phyloP scores from a whole-genome alignment of 108 stramenopile species.

The Nannochloropsis salina region DNA sequence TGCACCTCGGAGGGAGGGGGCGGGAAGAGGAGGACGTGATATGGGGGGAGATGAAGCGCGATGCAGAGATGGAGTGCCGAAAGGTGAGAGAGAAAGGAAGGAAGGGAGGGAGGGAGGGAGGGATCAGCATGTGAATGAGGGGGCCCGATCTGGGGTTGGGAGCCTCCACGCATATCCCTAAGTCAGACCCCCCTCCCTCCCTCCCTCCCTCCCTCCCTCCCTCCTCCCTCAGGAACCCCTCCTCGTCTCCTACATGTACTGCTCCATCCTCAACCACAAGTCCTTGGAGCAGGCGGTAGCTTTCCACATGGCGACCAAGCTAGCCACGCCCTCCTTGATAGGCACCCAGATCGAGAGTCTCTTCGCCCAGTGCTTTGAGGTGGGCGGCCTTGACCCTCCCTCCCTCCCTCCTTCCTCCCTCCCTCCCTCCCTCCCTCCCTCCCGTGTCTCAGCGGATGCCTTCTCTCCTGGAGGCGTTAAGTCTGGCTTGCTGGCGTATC shows the following conservation, averaged over 20 bases:
- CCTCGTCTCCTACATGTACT: conserved; percentile 70
- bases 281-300: conserved; percentile 68
- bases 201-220: neutral
- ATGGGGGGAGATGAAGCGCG: neutral
- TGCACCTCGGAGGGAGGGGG: neutral
- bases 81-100: neutral
- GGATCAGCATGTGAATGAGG: neutral
- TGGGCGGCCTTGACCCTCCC: too few species aligned
- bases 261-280: conserved; percentile 73
- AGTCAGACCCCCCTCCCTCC: neutral
- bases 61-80: conserved; percentile 19
- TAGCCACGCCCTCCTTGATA: conserved; percentile 61
- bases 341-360: conserved; percentile 67
- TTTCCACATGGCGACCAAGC: conserved; percentile 71
- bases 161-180: too few species aligned
- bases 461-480: neutral
- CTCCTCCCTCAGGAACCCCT: conserved; percentile 59
- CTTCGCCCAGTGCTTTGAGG: conserved; percentile 55
- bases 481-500: neutral
- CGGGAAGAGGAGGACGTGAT: neutral
- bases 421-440: neutral
- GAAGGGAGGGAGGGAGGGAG: neutral
- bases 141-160: too few species aligned
- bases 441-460: neutral
- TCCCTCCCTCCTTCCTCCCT: conserved; percentile 26